These are phyloP conservation scores for Crassisporium funariophilum DNA, from an alignment of 768 basidiomycete genomes.

Conservation along the genomic window DNA sequence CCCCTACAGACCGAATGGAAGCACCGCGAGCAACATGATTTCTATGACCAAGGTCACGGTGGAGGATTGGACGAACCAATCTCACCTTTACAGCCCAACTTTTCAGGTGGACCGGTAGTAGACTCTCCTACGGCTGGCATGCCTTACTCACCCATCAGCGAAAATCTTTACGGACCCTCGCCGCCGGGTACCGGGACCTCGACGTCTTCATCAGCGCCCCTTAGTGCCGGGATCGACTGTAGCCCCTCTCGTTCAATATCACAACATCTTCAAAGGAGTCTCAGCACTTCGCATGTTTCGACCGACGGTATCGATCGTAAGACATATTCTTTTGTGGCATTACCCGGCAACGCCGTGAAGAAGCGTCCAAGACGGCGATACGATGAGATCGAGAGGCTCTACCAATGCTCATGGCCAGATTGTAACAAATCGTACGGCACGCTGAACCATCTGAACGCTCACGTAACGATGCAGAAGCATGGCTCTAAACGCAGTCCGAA, in stretches of 20 bases:
- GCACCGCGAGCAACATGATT: slow-evolving; percentile 33
- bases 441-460: slow-evolving; percentile 95
- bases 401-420: slow-evolving; percentile 80
- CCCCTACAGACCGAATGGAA: slow-evolving; percentile 40
- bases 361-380: slow-evolving; percentile 85
- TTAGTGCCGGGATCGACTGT: slow-evolving; percentile 25
- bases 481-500: slow-evolving; percentile 86
- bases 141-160: slow-evolving; percentile 48
- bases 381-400: slow-evolving; percentile 95
- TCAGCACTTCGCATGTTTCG: slow-evolving; percentile 28
- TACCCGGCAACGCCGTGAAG: slow-evolving; percentile 79
- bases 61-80: slow-evolving; percentile 48
- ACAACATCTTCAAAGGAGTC: slow-evolving; percentile 32
- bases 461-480: slow-evolving; percentile 98
- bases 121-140: slow-evolving; percentile 37
- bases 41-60: slow-evolving; percentile 30
- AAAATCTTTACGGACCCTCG: slow-evolving; percentile 59
- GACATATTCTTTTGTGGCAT: slow-evolving; percentile 80
- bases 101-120: slow-evolving; percentile 43
- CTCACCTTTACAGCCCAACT: slow-evolving; percentile 57
- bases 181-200: slow-evolving; percentile 67
- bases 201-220: slow-evolving; percentile 47
- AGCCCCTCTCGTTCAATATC: slow-evolving; percentile 30
- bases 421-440: slow-evolving; percentile 90
- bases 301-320: slow-evolving; percentile 52